These are phyloP conservation scores for Fusarium keratoplasticum DNA, from an alignment of 2,329 filamentous ascomycete genomes.

Conservation along the genomic window DNA sequence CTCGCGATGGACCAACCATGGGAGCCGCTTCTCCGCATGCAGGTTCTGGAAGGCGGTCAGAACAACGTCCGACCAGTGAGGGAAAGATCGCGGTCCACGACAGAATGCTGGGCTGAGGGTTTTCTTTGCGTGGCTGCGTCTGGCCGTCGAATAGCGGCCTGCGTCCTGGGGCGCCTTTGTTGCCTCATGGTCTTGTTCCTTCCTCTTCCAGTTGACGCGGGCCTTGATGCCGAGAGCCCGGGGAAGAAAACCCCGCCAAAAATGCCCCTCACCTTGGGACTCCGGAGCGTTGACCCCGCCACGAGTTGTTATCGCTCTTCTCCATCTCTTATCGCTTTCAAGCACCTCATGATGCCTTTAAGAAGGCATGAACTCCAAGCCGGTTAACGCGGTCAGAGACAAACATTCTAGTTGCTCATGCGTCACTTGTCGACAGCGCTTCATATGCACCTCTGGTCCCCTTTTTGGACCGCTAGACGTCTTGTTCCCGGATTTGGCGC, in stretches of 20 bases:
- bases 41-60: conserved; percentile 40
- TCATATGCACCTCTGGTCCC: not conserved
- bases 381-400: conserved; percentile 1
- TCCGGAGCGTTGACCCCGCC: conserved; percentile 25
- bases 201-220: conserved; percentile 16
- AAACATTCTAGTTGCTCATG: conserved; percentile 8
- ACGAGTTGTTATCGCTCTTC: conserved; percentile 25
- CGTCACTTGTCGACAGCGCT: conserved; percentile 8
- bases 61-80: conserved; percentile 27
- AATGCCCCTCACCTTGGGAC: conserved; percentile 25
- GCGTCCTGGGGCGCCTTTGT: not conserved
- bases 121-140: conserved; percentile 3
- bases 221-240: conserved; percentile 4
- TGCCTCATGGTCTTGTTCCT: conserved; percentile 16
- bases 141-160: not conserved
- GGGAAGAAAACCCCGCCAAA: conserved; percentile 22
- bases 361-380: not conserved
- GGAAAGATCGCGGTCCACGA: conserved; percentile 19
- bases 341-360: not conserved
- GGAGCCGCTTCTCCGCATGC: conserved; percentile 29
- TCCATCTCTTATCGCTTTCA: not conserved
- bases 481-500: not conserved
- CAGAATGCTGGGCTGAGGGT: conserved; percentile 10
- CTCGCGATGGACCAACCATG: conserved; percentile 29
- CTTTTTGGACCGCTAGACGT: conserved; percentile 12